A percentile compares a stretch with the other conserved stretches of the same genome.
Evolutionary conservation across 2,329 filamentous ascomycete genomes (phyloP).

Genomic region (Colletotrichum zoysiae): DNA sequence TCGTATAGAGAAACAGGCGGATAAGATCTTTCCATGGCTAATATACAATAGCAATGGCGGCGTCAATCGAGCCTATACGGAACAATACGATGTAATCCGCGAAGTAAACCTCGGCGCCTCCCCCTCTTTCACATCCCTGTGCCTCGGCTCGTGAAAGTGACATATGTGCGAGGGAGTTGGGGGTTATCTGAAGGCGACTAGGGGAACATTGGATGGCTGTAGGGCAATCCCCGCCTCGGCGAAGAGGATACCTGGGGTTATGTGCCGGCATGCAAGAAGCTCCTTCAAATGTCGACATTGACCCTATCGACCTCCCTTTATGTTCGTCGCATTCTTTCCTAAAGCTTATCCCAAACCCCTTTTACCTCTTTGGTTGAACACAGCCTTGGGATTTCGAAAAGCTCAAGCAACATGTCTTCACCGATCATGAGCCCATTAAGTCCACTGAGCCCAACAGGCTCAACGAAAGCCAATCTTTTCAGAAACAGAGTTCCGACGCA

Average conservation of each 20-base stretch:
- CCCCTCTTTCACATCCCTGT: constrained; percentile 1
- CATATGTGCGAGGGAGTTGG: not conserved
- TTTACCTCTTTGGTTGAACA: constrained; percentile 21
- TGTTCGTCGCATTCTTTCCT: constrained; percentile 11
- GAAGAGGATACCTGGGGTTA: not conserved
- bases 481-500: constrained; percentile 60
- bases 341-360: constrained; percentile 26
- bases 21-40: not conserved
- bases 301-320: constrained; percentile 13
- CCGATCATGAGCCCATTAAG: constrained; percentile 34
- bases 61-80: constrained; percentile 3
- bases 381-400: constrained; percentile 1
- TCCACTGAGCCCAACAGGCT: constrained; percentile 30
- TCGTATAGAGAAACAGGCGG: constrained; percentile 19
- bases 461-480: constrained; percentile 41
- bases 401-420: constrained; percentile 26
- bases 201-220: not conserved
- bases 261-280: constrained; percentile 19
- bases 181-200: constrained; percentile 4
- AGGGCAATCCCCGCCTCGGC: constrained; percentile 24
- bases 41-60: not conserved
- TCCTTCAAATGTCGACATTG: constrained; percentile 25
- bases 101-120: constrained; percentile 21
- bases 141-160: constrained; percentile 33
- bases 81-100: constrained; percentile 15